Base-by-base conservation (phyloP, 306 rosid genomes). In the Cicer yamashitae region DNA sequence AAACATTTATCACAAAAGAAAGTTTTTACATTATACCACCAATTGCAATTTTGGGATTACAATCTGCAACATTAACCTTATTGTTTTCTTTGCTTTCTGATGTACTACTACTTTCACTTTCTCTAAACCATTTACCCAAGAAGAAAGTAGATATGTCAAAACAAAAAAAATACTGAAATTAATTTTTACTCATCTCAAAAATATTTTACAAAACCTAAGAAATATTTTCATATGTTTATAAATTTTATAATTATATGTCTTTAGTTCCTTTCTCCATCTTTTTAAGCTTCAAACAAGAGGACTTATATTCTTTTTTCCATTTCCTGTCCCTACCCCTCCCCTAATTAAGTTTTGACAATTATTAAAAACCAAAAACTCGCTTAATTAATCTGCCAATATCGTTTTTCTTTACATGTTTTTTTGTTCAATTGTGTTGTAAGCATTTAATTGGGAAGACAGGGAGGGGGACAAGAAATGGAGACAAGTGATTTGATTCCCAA, bases 401-500 rank as follows among this genome's bases (percentile, higher is more conserved):
- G n/a, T 41, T 13, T 56, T 58, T 74, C 46, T 44, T 11, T 44
- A 64, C 18, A 64, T 41, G 8, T 0, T 40, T 18, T 71, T 39
- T 46, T 17, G 22, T 15, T 5, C 7, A 14, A 13, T 18, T 52
- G 6, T 65, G 51, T 40, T 30, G 15, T 40, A 14, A 77, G 54
- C 53, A 77, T 47, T 77, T 40, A 25, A 43, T 34, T 46, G 43
- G 51, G 58, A 51, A 13, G 54, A 46, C 17, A 70, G 18, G 45
- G 39, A 59, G 45, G 11, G 64, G 6, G 48, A 3, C 58, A 22
- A 10, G 60, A 61, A 47, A 74, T 22, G 60, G 15, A 51, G 50
- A 74, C 17, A 7, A 7, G 30, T 41, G 41, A 62, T 63, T 41
- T 71, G 48, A 69, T 63, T 81, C 71, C 48, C 76, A 80, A 67